Evolutionary conservation across 768 basidiomycete genomes (phyloP).

Genomic region (Suillus tomentosus): DNA sequence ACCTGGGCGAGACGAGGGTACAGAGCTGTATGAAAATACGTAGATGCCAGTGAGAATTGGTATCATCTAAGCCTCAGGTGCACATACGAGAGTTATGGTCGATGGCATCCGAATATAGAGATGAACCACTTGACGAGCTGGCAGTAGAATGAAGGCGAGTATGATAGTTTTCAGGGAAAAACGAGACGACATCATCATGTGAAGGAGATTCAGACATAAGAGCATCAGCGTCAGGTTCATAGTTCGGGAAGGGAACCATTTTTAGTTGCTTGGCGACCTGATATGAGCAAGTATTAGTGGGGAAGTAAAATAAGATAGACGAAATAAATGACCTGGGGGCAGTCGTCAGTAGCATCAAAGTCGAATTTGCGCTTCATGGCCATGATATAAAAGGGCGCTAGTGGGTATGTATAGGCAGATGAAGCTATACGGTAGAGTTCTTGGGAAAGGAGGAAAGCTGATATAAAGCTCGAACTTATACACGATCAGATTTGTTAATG

Average conservation of each 20-base stretch:
- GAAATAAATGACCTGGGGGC: slow-evolving; percentile 42
- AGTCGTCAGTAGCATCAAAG: slow-evolving; percentile 54
- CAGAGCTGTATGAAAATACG: slow-evolving; percentile 31
- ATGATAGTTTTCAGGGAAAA: slow-evolving; percentile 54
- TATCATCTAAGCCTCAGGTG: slow-evolving; percentile 1
- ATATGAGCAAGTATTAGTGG: slow-evolving; percentile 19
- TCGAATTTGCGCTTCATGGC: slow-evolving; percentile 78
- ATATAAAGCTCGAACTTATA: slow-evolving; percentile 35
- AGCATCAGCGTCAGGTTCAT: slow-evolving; percentile 62
- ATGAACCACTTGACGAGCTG: slow-evolving; percentile 55
- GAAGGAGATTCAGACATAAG: slow-evolving; percentile 62
- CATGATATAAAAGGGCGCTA: slow-evolving; percentile 41
- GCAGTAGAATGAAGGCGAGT: slow-evolving; percentile 65
- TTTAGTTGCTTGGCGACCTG: slow-evolving; percentile 71
- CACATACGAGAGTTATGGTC: slow-evolving; percentile 50
- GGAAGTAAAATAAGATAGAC: slow-evolving; percentile 22
- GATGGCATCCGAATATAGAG: slow-evolving; percentile 50
- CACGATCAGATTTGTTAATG: slow-evolving; percentile 24
- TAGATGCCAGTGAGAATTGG: neutral
- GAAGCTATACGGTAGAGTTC: slow-evolving; percentile 15
- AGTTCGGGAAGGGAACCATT: slow-evolving; percentile 74
- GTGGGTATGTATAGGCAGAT: slow-evolving; percentile 17
- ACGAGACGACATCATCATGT: slow-evolving; percentile 64
- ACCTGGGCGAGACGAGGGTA: slow-evolving; percentile 68
- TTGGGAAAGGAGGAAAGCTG: slow-evolving; percentile 27